Percentiles rank a stretch among this genome's conserved stretches.
Evolutionary conservation across 2,329 filamentous ascomycete species (phyloP).

Genomic region (Bipolaris sorokiniana): DNA sequence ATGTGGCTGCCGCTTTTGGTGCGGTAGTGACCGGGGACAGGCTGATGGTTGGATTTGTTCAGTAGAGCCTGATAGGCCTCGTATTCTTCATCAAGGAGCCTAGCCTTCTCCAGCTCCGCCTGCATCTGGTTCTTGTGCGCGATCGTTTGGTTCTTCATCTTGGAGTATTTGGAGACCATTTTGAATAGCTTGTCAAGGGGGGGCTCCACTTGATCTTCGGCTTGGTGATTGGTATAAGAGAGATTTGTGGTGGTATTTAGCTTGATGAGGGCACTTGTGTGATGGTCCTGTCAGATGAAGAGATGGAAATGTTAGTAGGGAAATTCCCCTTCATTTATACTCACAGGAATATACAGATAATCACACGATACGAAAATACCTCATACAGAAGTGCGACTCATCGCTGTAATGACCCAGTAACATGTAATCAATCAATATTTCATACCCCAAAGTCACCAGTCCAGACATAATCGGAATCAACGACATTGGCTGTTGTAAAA

Average conservation of each 20-base stretch:
- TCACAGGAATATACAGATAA: neutral
- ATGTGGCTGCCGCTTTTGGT: neutral
- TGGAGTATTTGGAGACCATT: conserved; percentile 8
- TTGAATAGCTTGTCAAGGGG: conserved; percentile 3
- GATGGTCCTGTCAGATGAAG: neutral
- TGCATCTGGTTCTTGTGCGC: neutral
- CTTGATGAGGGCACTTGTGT: neutral
- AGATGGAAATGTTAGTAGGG: neutral
- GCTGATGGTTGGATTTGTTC: neutral
- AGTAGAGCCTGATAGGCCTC: neutral
- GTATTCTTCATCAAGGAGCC: neutral
- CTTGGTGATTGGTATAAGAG: neutral
- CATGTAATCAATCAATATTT: neutral
- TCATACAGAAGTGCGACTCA: neutral
- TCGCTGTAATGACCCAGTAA: neutral
- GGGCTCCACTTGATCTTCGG: neutral
- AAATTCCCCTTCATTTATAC: neutral
- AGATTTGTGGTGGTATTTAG: neutral
- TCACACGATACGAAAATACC: neutral
- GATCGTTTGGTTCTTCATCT: neutral
- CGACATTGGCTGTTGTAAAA: too few species aligned
- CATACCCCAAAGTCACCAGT: too few species aligned
- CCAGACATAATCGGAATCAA: too few species aligned
- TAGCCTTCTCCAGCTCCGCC: neutral
- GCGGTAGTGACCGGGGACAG: neutral